Evolutionary conservation across 2,329 filamentous ascomycete species (phyloP), one percentile per base, ranked within the genome.

Genomic region (Parasarocladium wereldwijsianum): DNA sequence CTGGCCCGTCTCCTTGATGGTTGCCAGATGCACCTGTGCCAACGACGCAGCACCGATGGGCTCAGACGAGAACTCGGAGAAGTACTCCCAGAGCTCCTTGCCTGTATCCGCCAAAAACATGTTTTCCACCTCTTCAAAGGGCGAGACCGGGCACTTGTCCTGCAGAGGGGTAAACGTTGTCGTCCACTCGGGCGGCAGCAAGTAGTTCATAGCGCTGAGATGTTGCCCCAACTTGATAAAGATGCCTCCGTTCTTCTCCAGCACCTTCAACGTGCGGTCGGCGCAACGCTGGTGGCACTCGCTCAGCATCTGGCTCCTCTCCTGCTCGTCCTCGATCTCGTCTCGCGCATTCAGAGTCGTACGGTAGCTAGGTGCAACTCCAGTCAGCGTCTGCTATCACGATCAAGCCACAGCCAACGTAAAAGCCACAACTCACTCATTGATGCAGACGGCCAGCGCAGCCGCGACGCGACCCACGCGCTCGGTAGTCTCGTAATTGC

Each of bases 151-250:
- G 47, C 90, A 98, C 55, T 80, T 80, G 58, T 98, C 92, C 55
- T 98, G 90, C 15, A 98, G 63, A 1, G 90, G 90, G 40, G 98
- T 79, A 49, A 98, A 98, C 0, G 90, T 96, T 19, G 77, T 78
- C 18, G 85, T 93, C 86, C 87, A 96, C 56, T 96, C 87, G 29
- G 68, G 57, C 2, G 87, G 87, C 8, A 96, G 66, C 8, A 96
- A 67, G 51, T 96, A 96, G 47, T 90, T 92, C 80, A 96, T 82
- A 39, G 84, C 87, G 52, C 84, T 93, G 54, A 98, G 54, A 55
- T 98, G 90, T 46, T 98, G 90, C 6, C 90, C 90, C 22, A 98
- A 62, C 56, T 98, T 98, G 51, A 98, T 96, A 44, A 96, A 98
- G 38, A 98, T 93, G 17, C 87, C 93, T 16, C 92, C 90, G 52